These are phyloP conservation scores for Hamamelis virginiana DNA, from an alignment of 164 flowering plant genomes.

Conservation along the genomic window DNA sequence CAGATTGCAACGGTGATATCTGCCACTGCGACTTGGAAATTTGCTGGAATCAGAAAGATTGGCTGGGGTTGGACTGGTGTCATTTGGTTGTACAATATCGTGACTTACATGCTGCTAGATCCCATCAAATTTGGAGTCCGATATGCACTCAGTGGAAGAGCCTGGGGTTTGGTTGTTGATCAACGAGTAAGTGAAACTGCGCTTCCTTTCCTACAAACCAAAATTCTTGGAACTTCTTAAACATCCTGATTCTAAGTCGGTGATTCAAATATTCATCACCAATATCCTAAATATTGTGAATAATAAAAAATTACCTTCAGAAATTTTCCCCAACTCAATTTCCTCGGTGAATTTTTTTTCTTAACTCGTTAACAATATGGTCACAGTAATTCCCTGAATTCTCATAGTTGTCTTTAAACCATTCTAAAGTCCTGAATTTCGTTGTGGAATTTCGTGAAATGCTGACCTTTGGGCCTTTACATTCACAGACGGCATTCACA, in stretches of 20 bases:
- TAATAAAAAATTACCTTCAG: too few relatives aligned
- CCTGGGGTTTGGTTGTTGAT: slow-evolving; percentile 47
- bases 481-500: slow-evolving; percentile 64
- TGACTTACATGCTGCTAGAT: slow-evolving; percentile 55
- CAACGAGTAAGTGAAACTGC: slow-evolving; percentile 42
- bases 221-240: background rate
- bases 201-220: background rate
- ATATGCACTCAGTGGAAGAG: slow-evolving; percentile 59
- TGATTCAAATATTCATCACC: too few relatives aligned
- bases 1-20: slow-evolving; percentile 62
- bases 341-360: too few relatives aligned
- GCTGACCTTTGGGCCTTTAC: background rate
- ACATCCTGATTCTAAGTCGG: background rate
- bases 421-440: too few relatives aligned
- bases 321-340: too few relatives aligned
- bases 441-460: background rate
- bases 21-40: slow-evolving; percentile 31
- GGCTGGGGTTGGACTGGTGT: slow-evolving; percentile 68
- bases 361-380: too few relatives aligned
- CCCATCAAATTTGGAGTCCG: slow-evolving; percentile 54
- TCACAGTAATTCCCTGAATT: too few relatives aligned
- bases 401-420: too few relatives aligned
- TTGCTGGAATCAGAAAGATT: slow-evolving; percentile 45
- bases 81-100: slow-evolving; percentile 56
- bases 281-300: too few relatives aligned